These are phyloP conservation scores for Talaromyces nanjingensis DNA, from an alignment of 495 filamentous ascomycete genomes.

Conservation along the genomic window DNA sequence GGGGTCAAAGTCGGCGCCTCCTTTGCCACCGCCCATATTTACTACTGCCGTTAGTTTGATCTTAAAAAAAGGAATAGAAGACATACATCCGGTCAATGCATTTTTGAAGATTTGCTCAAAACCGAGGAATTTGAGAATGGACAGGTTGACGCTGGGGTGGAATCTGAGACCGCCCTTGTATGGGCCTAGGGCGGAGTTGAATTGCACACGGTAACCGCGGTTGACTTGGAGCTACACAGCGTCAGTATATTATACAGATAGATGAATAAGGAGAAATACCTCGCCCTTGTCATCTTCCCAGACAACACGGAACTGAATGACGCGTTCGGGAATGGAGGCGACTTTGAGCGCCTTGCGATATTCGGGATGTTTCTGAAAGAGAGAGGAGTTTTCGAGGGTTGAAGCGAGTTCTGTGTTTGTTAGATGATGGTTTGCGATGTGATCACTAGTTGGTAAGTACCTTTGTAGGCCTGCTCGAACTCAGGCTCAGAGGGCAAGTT, in stretches of 20 bases:
- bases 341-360: conserved; percentile 86
- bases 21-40: conserved; percentile 97
- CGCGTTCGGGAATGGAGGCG: conserved; percentile 85
- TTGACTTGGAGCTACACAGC: conserved; percentile 71
- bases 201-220: conserved; percentile 95
- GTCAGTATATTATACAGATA: background rate
- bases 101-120: conserved; percentile 99
- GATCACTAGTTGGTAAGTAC: conserved; percentile 38
- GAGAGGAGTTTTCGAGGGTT: conserved; percentile 85
- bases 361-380: conserved; percentile 91
- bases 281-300: conserved; percentile 90
- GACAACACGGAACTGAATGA: conserved; percentile 94
- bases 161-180: conserved; percentile 98
- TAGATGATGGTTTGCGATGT: background rate
- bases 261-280: conserved; percentile 12
- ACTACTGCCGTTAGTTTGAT: conserved; percentile 42
- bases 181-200: conserved; percentile 95
- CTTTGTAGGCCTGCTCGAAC: conserved; percentile 98
- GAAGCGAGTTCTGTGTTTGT: conserved; percentile 70
- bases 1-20: conserved; percentile 97
- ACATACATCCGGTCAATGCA: conserved; percentile 91
- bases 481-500: conserved; percentile 86
- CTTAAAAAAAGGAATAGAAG: background rate
- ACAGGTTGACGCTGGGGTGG: conserved; percentile 91
- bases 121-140: conserved; percentile 95